Percentiles rank a stretch among this genome's conserved stretches.
phyloP scores from a whole-genome alignment of 2,329 filamentous ascomycete species.

The Curvularia eragrostidis region DNA sequence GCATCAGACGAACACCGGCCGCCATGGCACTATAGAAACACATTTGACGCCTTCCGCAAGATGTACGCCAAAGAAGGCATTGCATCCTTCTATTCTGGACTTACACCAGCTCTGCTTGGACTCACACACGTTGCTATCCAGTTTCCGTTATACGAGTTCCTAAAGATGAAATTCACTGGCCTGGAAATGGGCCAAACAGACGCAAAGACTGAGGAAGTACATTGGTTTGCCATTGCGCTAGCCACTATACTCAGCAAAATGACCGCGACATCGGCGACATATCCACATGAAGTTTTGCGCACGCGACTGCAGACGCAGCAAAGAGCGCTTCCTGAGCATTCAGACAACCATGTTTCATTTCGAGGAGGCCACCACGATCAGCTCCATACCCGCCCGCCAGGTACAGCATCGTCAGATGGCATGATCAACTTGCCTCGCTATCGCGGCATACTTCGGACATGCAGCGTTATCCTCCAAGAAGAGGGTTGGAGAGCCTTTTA shows the following conservation, averaged over 20 bases:
- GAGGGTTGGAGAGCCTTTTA: constrained; percentile 98
- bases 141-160: constrained; percentile 92
- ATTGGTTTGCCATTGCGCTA: constrained; percentile 83
- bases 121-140: constrained; percentile 96
- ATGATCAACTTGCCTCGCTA: constrained; percentile 68
- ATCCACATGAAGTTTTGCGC: constrained; percentile 94
- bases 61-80: constrained; percentile 95
- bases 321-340: constrained; percentile 62
- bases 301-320: constrained; percentile 94
- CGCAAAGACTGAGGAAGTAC: constrained; percentile 63
- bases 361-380: constrained; percentile 43
- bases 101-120: constrained; percentile 89
- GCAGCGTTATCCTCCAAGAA: constrained; percentile 81
- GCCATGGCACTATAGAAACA: constrained; percentile 92
- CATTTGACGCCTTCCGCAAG: constrained; percentile 88
- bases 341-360: constrained; percentile 60
- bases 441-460: constrained; percentile 79
- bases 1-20: constrained; percentile 64
- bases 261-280: constrained; percentile 91
- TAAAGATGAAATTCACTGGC: constrained; percentile 90
- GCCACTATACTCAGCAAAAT: constrained; percentile 95
- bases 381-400: constrained; percentile 55
- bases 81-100: constrained; percentile 90
- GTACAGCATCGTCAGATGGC: constrained; percentile 61
- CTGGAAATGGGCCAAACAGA: constrained; percentile 80